Evolutionary conservation across 129 eudicot species (phyloP), one percentile per base, ranked within the genome.

Genomic region (Tagetes patula): DNA sequence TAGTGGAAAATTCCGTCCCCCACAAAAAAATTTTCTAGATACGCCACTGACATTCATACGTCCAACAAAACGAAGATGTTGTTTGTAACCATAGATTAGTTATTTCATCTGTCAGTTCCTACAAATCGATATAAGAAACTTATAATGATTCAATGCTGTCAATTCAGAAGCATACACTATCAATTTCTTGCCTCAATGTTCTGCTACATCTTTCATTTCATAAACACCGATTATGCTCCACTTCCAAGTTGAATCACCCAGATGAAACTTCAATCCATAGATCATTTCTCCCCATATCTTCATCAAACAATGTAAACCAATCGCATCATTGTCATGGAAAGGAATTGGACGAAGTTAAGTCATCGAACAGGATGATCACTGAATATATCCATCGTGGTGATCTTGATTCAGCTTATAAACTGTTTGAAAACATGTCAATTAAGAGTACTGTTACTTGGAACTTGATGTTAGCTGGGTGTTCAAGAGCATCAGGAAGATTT

Each of bases 391-490:
- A 87, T 47, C 58, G 62, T 6, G 86, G 86, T 70, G 82, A 87
- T 75, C 66, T 89, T 8, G 76, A 84, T 71, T 92, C 90, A 1
- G 96, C 96, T 2, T 65, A 82, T 20, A 73, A 66, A 56, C 83
- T 89, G 68, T 92, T 92, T 52, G 53, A 67, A 65, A 70, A 45
- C 65, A 87, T 92, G 95, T 39, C 79, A 12, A 33, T 60, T 37
- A 87, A 73, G 82, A 83, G 80, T 1, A 83, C 83, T 47, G 66
- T 89, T 32, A 85, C 98, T 3, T 92, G 89, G 87, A 92, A 92
- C 67, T 87, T 95, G 13, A 83, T 92, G 67, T 77, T 89, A 65
- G 84, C 89, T 20, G 98, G 98, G 49, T 83, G 73, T 45, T 27
- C 81, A 0, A 87, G 66, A 69, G 52, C 67, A 69, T 64, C 68